A percentile compares a stretch with the other conserved stretches of the same genome.
These are phyloP conservation scores for Elsinoe ampelina DNA, from an alignment of 2,329 filamentous ascomycete species.

Conservation along the genomic window DNA sequence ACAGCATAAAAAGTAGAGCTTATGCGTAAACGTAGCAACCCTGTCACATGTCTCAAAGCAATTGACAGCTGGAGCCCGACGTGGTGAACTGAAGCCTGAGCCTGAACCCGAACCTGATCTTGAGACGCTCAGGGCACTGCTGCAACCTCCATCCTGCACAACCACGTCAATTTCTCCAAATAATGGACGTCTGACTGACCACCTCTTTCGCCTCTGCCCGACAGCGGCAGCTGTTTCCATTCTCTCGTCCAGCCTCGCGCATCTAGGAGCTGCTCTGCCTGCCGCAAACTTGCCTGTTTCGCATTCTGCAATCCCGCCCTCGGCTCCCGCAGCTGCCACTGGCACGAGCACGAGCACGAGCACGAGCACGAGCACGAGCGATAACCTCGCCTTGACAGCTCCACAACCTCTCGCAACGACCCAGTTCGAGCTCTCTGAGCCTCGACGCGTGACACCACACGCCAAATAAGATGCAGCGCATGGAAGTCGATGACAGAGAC, in stretches of 20 bases:
- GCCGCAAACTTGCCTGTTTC: neutral
- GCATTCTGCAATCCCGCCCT: constrained; percentile 1
- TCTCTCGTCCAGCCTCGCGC: neutral
- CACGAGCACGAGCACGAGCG: neutral
- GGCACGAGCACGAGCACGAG: neutral
- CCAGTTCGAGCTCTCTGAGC: constrained; percentile 5
- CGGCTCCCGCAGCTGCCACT: neutral
- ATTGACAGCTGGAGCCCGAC: too few relatives aligned
- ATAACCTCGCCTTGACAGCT: neutral
- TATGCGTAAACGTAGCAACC: too few relatives aligned
- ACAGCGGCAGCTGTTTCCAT: constrained; percentile 10
- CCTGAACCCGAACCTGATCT: neutral
- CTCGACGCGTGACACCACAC: neutral
- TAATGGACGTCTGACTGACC: neutral
- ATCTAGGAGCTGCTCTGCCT: neutral
- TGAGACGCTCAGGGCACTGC: neutral
- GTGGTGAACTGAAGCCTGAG: neutral
- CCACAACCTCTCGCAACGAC: neutral
- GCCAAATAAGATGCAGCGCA: constrained; percentile 23
- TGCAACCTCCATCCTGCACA: neutral
- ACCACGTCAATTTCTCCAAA: neutral
- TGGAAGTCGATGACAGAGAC: constrained; percentile 35
- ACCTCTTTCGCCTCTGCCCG: neutral
- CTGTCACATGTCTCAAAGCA: too few relatives aligned
- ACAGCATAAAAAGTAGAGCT: too few relatives aligned